phyloP scores from a whole-genome alignment of 371 early-diverging fungal genomes.

The Mucor lusitanicus region DNA sequence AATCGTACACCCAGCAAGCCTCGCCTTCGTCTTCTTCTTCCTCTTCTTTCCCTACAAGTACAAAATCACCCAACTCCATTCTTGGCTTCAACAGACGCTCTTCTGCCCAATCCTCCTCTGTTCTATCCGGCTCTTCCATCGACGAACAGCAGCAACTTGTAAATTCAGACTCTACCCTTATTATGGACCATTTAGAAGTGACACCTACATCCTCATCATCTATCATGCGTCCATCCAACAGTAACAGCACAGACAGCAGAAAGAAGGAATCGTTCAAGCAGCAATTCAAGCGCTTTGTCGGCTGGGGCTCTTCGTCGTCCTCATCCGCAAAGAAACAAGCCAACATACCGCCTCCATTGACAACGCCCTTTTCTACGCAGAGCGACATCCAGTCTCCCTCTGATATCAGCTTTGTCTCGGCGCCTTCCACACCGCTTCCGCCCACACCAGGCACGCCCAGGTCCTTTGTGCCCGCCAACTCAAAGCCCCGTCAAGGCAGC shows the following conservation, averaged over 20 bases:
- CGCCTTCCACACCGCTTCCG: slow-evolving; percentile 32
- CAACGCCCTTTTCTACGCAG: not conserved
- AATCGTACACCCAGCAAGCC: slow-evolving; percentile 11
- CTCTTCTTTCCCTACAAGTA: slow-evolving; percentile 26
- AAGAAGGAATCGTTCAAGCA: slow-evolving; percentile 40
- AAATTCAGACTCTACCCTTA: not conserved
- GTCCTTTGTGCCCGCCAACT: not conserved
- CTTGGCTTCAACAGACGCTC: slow-evolving; percentile 9
- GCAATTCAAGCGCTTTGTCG: slow-evolving; percentile 46
- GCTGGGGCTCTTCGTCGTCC: slow-evolving; percentile 36
- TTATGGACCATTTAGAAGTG: slow-evolving; percentile 5
- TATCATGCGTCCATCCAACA: slow-evolving; percentile 13
- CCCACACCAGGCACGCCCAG: slow-evolving; percentile 23
- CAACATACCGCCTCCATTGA: slow-evolving; percentile 11
- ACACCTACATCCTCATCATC: slow-evolving; percentile 22
- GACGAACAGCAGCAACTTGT: not conserved
- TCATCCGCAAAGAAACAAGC: not conserved
- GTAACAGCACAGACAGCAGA: slow-evolving; percentile 2
- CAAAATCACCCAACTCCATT: slow-evolving; percentile 10
- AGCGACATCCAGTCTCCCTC: slow-evolving; percentile 15
- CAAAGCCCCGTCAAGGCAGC: slow-evolving; percentile 21
- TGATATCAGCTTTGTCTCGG: slow-evolving; percentile 34
- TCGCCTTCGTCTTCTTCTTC: slow-evolving; percentile 28
- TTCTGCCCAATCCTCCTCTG: slow-evolving; percentile 19
- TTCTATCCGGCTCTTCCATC: slow-evolving; percentile 15